These are phyloP conservation scores for Paraphysoderma sedebokerense DNA, from an alignment of 371 early-diverging fungal genomes.

Conservation along the genomic window DNA sequence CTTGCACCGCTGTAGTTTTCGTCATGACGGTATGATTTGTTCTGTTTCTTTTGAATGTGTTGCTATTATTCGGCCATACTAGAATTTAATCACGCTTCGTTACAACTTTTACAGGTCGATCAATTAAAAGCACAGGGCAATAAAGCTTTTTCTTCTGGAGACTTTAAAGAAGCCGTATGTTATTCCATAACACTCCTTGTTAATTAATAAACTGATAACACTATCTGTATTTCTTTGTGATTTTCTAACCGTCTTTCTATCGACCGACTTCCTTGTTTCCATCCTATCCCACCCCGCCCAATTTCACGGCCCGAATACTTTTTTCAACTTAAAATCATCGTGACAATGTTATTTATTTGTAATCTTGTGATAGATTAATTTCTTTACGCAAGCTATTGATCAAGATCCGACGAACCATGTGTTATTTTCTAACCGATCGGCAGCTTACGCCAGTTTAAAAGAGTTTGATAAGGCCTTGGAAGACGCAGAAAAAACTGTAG, in stretches of 20 bases:
- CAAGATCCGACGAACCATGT: slow-evolving; percentile 69
- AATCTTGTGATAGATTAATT: slow-evolving; percentile 13
- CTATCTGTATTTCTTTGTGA: background rate
- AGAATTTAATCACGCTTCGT: no score
- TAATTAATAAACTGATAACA: background rate
- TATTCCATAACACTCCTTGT: background rate
- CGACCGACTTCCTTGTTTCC: no score
- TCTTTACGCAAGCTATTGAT: slow-evolving; percentile 59
- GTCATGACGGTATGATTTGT: no score
- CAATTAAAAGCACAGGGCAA: slow-evolving; percentile 66
- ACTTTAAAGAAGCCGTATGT: slow-evolving; percentile 45
- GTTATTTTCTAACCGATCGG: slow-evolving; percentile 77
- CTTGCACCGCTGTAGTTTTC: no score
- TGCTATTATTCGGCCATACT: no score
- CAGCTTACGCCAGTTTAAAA: slow-evolving; percentile 51
- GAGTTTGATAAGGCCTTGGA: slow-evolving; percentile 50
- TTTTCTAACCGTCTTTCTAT: no score
- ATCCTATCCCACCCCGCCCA: no score
- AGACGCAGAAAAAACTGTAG: slow-evolving; percentile 66
- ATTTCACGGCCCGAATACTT: background rate
- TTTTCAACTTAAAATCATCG: background rate
- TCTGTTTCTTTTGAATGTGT: no score
- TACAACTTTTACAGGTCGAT: slow-evolving; percentile 33
- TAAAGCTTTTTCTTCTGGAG: slow-evolving; percentile 62
- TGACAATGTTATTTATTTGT: background rate